phyloP scores from a whole-genome alignment of 768 basidiomycete genomes.

The Tubosaeta brunneosetosa region DNA sequence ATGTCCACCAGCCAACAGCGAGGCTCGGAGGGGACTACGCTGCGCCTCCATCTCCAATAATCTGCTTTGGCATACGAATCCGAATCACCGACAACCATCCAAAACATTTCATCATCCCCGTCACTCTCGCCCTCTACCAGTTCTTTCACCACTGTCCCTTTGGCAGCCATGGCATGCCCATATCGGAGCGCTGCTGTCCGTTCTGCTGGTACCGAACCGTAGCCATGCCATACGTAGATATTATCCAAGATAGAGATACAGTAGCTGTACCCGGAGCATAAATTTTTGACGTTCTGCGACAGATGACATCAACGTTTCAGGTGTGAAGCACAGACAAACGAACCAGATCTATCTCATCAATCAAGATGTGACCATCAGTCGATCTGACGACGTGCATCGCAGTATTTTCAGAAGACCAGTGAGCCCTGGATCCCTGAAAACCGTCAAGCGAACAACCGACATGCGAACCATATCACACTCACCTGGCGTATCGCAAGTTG shows the following conservation, averaged over 20 bases:
- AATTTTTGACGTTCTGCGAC: conserved; percentile 52
- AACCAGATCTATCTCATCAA: conserved; percentile 75
- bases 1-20: conserved; percentile 58
- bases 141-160: conserved; percentile 43
- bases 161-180: conserved; percentile 43
- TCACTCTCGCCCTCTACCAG: conserved; percentile 63
- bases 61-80: conserved; percentile 68
- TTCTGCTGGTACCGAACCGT: conserved; percentile 59
- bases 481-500: conserved; percentile 74
- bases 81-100: conserved; percentile 78
- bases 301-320: conserved; percentile 3
- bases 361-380: conserved; percentile 43
- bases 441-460: conserved; percentile 3
- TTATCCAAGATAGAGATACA: conserved; percentile 67
- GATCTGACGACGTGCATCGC: conserved; percentile 73
- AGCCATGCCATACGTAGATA: conserved; percentile 78
- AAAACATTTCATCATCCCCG: conserved; percentile 70
- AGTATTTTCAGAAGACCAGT: conserved; percentile 78
- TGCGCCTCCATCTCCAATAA: conserved; percentile 73
- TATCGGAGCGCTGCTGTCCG: conserved; percentile 60
- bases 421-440: conserved; percentile 58
- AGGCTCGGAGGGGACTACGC: conserved; percentile 39
- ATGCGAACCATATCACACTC: conserved; percentile 1
- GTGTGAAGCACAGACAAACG: conserved; percentile 4
- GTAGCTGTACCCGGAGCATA: conserved; percentile 85